phyloP scores from a whole-genome alignment of 2,329 filamentous ascomycete genomes.

The Colletotrichum acutatum region DNA sequence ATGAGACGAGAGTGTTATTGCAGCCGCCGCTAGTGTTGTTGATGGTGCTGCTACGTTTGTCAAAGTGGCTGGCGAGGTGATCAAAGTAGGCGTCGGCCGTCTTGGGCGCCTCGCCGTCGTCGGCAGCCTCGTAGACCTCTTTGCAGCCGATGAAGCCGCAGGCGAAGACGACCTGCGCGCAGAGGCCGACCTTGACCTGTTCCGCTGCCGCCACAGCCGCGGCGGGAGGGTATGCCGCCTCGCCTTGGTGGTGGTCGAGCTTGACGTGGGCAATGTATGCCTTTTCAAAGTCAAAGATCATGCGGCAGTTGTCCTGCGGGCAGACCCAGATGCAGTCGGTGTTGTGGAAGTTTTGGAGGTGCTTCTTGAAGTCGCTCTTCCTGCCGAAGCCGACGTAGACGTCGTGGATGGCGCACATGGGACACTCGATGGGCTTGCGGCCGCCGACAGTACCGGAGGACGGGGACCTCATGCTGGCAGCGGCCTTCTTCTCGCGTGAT shows the following conservation, averaged over 20 bases:
- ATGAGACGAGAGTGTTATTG: slow-evolving; percentile 44
- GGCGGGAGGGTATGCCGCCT: slow-evolving; percentile 41
- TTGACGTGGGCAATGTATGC: slow-evolving; percentile 58
- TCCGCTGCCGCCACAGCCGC: slow-evolving; percentile 44
- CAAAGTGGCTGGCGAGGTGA: slow-evolving; percentile 59
- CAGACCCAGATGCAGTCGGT: slow-evolving; percentile 56
- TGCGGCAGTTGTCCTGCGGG: slow-evolving; percentile 52
- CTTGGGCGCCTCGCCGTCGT: slow-evolving; percentile 47
- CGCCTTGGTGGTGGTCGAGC: slow-evolving; percentile 48
- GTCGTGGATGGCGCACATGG: slow-evolving; percentile 57
- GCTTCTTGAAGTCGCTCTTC: slow-evolving; percentile 61
- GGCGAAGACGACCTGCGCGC: slow-evolving; percentile 56
- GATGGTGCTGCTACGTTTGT: slow-evolving; percentile 50
- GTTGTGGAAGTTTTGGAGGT: slow-evolving; percentile 59
- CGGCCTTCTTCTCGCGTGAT: slow-evolving; percentile 51
- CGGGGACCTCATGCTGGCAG: background rate
- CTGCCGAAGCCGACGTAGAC: slow-evolving; percentile 57
- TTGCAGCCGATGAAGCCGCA: slow-evolving; percentile 56
- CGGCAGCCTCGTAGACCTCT: slow-evolving; percentile 54
- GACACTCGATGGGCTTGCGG: slow-evolving; percentile 48
- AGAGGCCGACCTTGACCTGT: slow-evolving; percentile 53
- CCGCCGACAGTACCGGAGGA: background rate
- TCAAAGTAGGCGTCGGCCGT: slow-evolving; percentile 58
- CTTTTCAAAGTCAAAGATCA: slow-evolving; percentile 57
- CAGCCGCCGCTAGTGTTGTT: slow-evolving; percentile 51